Conservation (phyloP, 768 basidiomycete species). For the Psilocybe cyanescens region DNA sequence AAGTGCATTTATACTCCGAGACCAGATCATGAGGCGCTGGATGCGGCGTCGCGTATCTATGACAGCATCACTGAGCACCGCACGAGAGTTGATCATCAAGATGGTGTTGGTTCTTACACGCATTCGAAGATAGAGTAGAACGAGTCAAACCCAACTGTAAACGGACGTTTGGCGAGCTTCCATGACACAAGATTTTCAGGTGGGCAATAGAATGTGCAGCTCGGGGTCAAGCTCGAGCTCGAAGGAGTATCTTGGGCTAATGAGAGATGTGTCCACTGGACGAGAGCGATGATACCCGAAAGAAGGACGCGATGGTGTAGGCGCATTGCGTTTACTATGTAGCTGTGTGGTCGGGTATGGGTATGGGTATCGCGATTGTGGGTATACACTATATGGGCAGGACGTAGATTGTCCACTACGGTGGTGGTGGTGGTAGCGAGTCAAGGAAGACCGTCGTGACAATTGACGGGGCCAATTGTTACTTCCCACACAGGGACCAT, state of each 20-base stretch:
- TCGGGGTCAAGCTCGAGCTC: background rate
- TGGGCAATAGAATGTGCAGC: conserved; percentile 2
- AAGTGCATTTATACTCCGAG: conserved; percentile 14
- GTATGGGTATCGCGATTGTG: no score
- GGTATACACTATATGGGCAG: no score
- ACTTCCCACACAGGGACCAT: no score
- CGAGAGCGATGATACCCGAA: background rate
- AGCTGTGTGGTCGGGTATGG: no score
- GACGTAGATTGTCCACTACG: no score
- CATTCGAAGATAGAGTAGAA: conserved; percentile 8
- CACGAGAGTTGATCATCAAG: background rate
- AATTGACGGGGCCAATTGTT: no score
- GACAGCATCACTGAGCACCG: background rate
- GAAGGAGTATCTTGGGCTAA: background rate
- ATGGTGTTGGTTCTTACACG: background rate
- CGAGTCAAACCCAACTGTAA: background rate
- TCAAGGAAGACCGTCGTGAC: no score
- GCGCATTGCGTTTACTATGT: no score
- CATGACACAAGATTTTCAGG: background rate
- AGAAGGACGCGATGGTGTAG: background rate
- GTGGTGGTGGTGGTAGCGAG: no score
- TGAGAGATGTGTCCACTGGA: background rate
- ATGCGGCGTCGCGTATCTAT: background rate
- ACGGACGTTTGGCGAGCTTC: background rate
- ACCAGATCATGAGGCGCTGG: background rate